Evolutionary conservation across 768 basidiomycete species (phyloP).

Genomic region (Leccinum ochraceum): DNA sequence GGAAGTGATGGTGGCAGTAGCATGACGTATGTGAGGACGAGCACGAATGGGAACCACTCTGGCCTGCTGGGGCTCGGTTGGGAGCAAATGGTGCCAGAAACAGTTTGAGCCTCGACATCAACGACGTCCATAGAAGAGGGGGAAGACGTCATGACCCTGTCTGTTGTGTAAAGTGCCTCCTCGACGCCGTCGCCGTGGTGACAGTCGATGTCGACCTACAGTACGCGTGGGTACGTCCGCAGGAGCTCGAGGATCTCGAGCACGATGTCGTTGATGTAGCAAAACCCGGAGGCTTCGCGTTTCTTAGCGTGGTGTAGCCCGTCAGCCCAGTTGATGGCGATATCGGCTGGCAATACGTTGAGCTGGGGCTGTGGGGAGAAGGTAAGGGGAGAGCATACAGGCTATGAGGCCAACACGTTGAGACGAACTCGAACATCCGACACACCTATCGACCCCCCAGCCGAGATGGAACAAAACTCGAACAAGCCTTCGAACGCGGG

Average conservation of each 20-base stretch:
- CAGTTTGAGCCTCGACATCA: constrained; percentile 20
- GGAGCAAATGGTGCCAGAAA: constrained; percentile 2
- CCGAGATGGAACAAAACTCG: constrained; percentile 96
- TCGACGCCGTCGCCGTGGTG: constrained; percentile 99
- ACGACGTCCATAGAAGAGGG: constrained; percentile 2
- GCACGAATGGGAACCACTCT: constrained; percentile 6
- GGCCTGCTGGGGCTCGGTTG: constrained; percentile 6
- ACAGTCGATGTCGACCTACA: constrained; percentile 98
- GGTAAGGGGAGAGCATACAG: not conserved
- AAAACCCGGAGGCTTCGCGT: constrained; percentile 95
- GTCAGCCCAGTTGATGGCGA: constrained; percentile 96
- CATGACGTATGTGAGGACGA: constrained; percentile 5
- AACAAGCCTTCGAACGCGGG: constrained; percentile 90
- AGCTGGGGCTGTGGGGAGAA: constrained; percentile 62
- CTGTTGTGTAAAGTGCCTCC: constrained; percentile 97
- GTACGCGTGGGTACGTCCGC: constrained; percentile 80
- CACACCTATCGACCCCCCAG: constrained; percentile 91
- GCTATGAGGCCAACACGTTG: not conserved
- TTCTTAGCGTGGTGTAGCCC: constrained; percentile 99
- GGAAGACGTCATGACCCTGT: constrained; percentile 87
- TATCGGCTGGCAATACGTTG: constrained; percentile 74
- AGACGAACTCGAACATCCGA: not conserved
- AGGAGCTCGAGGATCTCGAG: constrained; percentile 91
- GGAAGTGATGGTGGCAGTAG: not conserved
- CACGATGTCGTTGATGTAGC: constrained; percentile 98